Evolutionary conservation across 352 stramenopile species (phyloP), one percentile per base, ranked within the genome.

Genomic region (Phytophthora tentaculata): DNA sequence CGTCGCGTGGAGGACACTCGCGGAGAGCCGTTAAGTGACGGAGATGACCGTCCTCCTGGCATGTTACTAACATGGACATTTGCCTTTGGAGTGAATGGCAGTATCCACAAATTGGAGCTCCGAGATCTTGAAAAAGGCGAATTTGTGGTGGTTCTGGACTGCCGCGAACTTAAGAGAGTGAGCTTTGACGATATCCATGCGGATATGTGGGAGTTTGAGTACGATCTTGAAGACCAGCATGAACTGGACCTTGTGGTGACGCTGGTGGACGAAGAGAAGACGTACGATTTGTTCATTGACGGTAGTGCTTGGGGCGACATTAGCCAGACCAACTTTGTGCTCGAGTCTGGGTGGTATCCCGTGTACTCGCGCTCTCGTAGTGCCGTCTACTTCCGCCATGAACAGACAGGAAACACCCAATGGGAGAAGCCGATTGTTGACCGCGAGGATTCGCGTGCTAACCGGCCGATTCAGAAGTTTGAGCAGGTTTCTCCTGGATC

Each of bases 131-230:
- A 89, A 50, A 71, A 79, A 54, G 87, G 88, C 24, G 86, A 92
- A 69, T 92, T 94, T 66, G 79, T 92, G 10, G 84, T 96, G 16
- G 79, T 93, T 32, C 61, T 94, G 24, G 86, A 94, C 74, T 88
- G 80, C 47, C 74, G 84, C 1, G 78, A 90, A 55, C 71, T 92
- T 9, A 64, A 77, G 24, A 57, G 77, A 13, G 77, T 90, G 17
- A 75, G 80, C 51, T 84, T 88, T 64, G 83, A 92, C 50, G 83
- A 89, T 23, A 90, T 92, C 50, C 56, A 80, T 9, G 75, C 76
- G 1, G 83, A 94, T 19, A 72, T 81, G 47, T 94, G 84, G 84
- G 77, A 88, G 66, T 92, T 89, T 49, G 83, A 88, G 41, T 92
- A 91, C 70, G 79, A 83, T 37, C 54, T 92, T 12, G 76, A 85